A percentile compares a stretch with the other conserved stretches of the same genome.
These are phyloP conservation scores for Pelargonium australe DNA, from an alignment of 441 rosid genomes.

Conservation along the genomic window DNA sequence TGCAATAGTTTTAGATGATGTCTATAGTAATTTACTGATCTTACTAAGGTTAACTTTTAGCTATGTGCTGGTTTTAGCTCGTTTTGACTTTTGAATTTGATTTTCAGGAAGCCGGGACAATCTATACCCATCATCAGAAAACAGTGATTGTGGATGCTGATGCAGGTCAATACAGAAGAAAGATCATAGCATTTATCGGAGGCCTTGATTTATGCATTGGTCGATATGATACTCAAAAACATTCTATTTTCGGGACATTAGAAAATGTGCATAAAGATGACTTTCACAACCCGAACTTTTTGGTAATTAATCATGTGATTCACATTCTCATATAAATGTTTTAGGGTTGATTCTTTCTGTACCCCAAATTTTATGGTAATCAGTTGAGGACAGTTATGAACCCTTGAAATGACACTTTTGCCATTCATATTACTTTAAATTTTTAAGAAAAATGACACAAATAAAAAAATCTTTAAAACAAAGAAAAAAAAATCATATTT, in stretches of 20 bases:
- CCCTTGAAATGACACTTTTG: no score
- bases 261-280: conserved; percentile 74
- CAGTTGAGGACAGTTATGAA: no score
- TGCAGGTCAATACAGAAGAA: conserved; percentile 64
- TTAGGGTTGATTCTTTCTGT: no score
- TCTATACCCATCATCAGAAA: conserved; percentile 96
- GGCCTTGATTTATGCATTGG: conserved; percentile 98
- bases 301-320: conserved; percentile 37
- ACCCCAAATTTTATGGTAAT: no score
- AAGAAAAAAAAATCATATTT: no score
- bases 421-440: no score
- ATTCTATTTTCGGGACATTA: conserved; percentile 65
- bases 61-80: neutral
- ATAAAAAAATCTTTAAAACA: no score
- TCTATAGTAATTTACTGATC: neutral
- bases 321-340: no score
- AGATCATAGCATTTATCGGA: conserved; percentile 87
- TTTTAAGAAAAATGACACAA: no score
- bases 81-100: neutral
- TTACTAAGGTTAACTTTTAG: neutral
- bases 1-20: neutral
- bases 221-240: conserved; percentile 83
- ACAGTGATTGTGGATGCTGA: conserved; percentile 90
- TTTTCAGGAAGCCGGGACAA: conserved; percentile 82
- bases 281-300: conserved; percentile 81